Percentiles rank a stretch among this genome's conserved stretches.
These are phyloP conservation scores for Crotalaria pallida DNA, from an alignment of 306 rosid genomes.

Conservation along the genomic window DNA sequence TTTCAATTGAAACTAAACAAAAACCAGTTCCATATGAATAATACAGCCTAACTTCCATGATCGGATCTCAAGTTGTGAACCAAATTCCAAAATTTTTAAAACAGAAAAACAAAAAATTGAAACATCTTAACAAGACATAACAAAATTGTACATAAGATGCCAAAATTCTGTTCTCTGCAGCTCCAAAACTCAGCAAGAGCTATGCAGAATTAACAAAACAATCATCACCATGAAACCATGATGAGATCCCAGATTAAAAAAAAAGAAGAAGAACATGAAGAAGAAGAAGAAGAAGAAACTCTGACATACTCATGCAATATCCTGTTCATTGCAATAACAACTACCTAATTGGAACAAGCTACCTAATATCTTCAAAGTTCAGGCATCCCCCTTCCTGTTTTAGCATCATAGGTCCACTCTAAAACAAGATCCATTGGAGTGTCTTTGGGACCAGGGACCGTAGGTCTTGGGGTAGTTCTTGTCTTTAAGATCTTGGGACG, in stretches of 20 bases:
- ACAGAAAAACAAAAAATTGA: constrained; percentile 3
- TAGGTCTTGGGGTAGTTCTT: constrained; percentile 78
- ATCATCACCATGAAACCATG: constrained; percentile 6
- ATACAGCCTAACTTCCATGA: constrained; percentile 15
- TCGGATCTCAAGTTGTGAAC: constrained; percentile 35
- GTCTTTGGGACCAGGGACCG: constrained; percentile 79
- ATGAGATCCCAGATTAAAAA: constrained; percentile 29
- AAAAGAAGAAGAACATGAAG: too few species aligned
- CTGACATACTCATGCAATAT: not conserved
- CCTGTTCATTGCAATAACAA: constrained; percentile 10
- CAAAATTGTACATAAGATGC: constrained; percentile 14
- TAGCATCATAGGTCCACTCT: constrained; percentile 75
- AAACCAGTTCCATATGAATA: constrained; percentile 3
- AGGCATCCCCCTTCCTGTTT: constrained; percentile 88
- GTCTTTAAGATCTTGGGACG: constrained; percentile 88
- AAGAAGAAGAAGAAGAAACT: not conserved
- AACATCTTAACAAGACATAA: not conserved
- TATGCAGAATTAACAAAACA: constrained; percentile 16
- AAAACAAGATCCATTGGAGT: constrained; percentile 64
- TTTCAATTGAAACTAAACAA: constrained; percentile 1
- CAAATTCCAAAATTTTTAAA: constrained; percentile 4
- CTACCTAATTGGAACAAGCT: not conserved
- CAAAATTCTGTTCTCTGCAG: not conserved
- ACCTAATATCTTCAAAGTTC: constrained; percentile 43
- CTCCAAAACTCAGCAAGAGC: constrained; percentile 23